These are phyloP conservation scores for Durusdinium trenchii DNA, from an alignment of 73 alveolate species.

Conservation along the genomic window DNA sequence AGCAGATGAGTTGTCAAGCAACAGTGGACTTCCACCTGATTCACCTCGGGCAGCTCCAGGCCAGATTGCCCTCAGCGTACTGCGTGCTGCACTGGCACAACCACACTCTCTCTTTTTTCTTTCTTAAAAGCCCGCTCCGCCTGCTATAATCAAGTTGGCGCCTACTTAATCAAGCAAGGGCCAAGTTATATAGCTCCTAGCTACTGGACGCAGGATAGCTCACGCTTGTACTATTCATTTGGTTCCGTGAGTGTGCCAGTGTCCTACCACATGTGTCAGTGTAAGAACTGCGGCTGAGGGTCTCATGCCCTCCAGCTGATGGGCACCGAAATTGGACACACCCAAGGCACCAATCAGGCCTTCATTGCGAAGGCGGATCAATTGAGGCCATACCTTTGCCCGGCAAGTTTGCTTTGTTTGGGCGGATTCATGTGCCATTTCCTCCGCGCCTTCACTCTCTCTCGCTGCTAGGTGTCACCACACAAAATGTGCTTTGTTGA, in stretches of 20 bases:
- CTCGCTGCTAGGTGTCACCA: too few relatives aligned
- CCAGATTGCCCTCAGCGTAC: slow-evolving; percentile 22
- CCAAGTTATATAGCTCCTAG: too few relatives aligned
- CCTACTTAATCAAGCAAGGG: too few relatives aligned
- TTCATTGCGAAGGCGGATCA: slow-evolving; percentile 53
- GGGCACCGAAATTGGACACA: slow-evolving; percentile 55
- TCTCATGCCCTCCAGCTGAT: slow-evolving; percentile 80
- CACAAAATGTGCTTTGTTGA: not conserved
- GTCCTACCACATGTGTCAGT: not conserved
- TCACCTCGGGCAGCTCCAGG: slow-evolving; percentile 89
- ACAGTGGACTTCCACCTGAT: slow-evolving; percentile 71
- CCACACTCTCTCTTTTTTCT: too few relatives aligned
- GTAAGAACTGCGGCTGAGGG: not conserved
- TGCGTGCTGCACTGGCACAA: not conserved
- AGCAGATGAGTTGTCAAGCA: not conserved
- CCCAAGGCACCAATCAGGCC: slow-evolving; percentile 82
- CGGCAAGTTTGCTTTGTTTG: not conserved
- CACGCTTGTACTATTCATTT: not conserved
- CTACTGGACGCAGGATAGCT: not conserved
- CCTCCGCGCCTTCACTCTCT: not conserved
- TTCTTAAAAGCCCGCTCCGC: not conserved
- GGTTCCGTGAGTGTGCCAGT: not conserved
- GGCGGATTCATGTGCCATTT: not conserved
- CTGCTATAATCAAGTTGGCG: not conserved
- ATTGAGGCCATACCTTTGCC: slow-evolving; percentile 40